phyloP scores from a whole-genome alignment of 768 basidiomycete species.

The Leucogyrophana mollusca region DNA sequence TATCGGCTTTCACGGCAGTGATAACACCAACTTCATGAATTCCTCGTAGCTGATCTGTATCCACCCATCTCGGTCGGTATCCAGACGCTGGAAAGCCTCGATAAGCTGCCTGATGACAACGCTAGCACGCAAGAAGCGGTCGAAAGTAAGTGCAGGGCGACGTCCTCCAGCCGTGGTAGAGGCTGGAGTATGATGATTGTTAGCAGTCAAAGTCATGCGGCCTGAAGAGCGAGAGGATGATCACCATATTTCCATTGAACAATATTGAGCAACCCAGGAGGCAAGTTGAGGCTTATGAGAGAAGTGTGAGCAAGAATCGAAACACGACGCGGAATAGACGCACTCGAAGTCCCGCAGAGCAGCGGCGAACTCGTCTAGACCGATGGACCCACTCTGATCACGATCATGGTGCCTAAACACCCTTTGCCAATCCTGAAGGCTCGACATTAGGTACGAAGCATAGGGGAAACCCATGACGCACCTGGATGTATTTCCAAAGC shows the following conservation, averaged over 20 bases:
- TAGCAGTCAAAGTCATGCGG: background rate
- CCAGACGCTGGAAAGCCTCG: constrained; percentile 66
- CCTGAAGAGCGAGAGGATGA: constrained; percentile 17
- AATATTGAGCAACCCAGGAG: constrained; percentile 61
- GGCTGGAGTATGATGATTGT: constrained; percentile 33
- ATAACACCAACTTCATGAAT: constrained; percentile 52
- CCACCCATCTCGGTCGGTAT: constrained; percentile 59
- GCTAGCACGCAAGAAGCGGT: constrained; percentile 84
- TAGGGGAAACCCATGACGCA: constrained; percentile 8
- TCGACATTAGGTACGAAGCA: background rate
- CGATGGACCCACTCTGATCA: constrained; percentile 82
- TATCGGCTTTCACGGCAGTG: constrained; percentile 46
- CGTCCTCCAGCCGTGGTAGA: constrained; percentile 34
- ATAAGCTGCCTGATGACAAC: constrained; percentile 78
- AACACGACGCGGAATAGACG: constrained; percentile 8
- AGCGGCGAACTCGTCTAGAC: constrained; percentile 60
- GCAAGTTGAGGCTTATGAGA: constrained; percentile 55
- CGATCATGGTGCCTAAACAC: constrained; percentile 82
- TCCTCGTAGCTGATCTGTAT: constrained; percentile 53
- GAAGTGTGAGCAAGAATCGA: background rate
- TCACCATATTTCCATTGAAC: constrained; percentile 81
- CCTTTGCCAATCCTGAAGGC: constrained; percentile 84
- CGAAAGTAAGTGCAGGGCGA: constrained; percentile 72
- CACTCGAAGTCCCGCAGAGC: constrained; percentile 77
- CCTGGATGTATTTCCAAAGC: constrained; percentile 82